A percentile compares a stretch with the other conserved stretches of the same genome.
Conservation (phyloP, 768 basidiomycete species). For the Suillus alpinus region DNA sequence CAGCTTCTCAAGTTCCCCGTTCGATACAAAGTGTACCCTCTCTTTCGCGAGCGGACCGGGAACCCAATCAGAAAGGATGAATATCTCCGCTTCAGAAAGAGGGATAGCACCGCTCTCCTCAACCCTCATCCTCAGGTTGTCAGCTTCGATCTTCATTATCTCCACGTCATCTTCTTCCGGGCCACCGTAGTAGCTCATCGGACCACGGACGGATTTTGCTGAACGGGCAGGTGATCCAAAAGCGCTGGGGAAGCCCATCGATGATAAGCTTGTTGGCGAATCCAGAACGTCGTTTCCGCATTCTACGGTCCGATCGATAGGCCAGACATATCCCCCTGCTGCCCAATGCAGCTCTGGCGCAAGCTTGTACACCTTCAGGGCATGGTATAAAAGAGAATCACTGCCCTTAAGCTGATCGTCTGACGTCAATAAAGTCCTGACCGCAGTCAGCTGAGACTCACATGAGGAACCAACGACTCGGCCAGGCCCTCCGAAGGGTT, state of each 20-base stretch:
- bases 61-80: constrained; percentile 53
- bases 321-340: constrained; percentile 83
- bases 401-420: constrained; percentile 65
- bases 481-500: constrained; percentile 70
- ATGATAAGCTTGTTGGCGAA: constrained; percentile 14
- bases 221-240: constrained; percentile 21
- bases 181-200: constrained; percentile 45
- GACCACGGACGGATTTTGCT: constrained; percentile 38
- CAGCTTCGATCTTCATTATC: constrained; percentile 25
- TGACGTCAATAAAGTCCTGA: not conserved
- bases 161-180: constrained; percentile 37
- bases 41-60: constrained; percentile 54
- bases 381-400: constrained; percentile 73
- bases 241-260: constrained; percentile 25
- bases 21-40: constrained; percentile 65
- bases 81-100: constrained; percentile 60
- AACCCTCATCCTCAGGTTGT: constrained; percentile 50
- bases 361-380: constrained; percentile 74
- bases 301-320: constrained; percentile 67
- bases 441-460: constrained; percentile 35
- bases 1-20: constrained; percentile 67
- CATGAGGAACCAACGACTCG: constrained; percentile 66
- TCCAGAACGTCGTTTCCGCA: constrained; percentile 45
- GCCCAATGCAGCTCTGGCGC: constrained; percentile 75
- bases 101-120: constrained; percentile 68